Evolutionary conservation across 495 filamentous ascomycete genomes (phyloP), one percentile per base, ranked within the genome.

Genomic region (Oidiodendron maius): DNA sequence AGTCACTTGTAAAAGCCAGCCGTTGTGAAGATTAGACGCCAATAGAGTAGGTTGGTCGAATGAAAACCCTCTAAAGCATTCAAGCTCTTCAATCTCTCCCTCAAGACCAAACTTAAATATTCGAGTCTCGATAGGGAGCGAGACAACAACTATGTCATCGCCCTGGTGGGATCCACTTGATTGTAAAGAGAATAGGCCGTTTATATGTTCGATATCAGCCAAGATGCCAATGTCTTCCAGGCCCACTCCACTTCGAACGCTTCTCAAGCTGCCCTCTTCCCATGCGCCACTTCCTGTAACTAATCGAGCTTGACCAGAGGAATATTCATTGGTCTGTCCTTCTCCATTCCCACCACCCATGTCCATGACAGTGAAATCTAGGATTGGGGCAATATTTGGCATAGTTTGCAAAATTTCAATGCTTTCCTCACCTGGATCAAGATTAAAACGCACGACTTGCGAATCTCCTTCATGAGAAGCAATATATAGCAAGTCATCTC

Each of bases 321-420:
- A 96, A 44, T 82, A 96, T 59, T 94, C 89, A 54, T 93, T 94
- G 0, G 78, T 82, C 30, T 87, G 80, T 26, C 61, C 81, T 50
- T 91, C 87, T 38, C 80, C 81, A 42, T 82, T 77, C 21, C 89
- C 76, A 51, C 84, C 91, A 0, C 91, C 90, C 71, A 96, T 83
- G 60, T 97, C 91, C 86, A 97, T 94, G 10, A 97, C 79, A 4
- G 84, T 84, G 44, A 97, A 95, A 59, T 99, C 93, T 12, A 96
- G 64, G 36, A 97, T 86, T 1, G 93, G 93, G 0, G 87, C 90
- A 61, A 96, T 85, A 57, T 94, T 97, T 9, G 79, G 66, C 44
- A 96, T 66, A 0, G 80, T 85, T 64, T 97, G 89, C 9, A 95
- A 65, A 2, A 89, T 62, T 30, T 84, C 70, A 24, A 91, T 59